A percentile compares a stretch with the other conserved stretches of the same genome.
These are phyloP conservation scores for Lepidopterella palustris DNA, from an alignment of 495 filamentous ascomycete species.

Conservation along the genomic window DNA sequence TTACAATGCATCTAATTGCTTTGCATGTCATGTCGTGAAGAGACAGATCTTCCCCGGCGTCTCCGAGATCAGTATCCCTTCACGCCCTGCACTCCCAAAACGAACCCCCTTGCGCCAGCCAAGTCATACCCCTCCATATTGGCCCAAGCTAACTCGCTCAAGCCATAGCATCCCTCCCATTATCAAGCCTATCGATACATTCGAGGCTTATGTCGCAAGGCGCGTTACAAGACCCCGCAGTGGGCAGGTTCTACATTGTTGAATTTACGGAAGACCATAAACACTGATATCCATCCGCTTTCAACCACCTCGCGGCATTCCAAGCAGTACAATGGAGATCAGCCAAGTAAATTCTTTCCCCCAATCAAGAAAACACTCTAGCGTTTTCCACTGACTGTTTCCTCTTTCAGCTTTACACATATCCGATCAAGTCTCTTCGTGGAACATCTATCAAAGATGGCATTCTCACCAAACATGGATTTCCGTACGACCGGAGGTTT, in stretches of 20 bases:
- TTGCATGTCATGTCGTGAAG: no score
- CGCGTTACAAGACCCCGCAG: neutral
- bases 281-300: neutral
- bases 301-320: neutral
- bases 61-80: neutral
- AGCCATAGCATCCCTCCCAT: neutral
- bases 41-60: no score
- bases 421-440: conserved; percentile 83
- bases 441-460: conserved; percentile 52
- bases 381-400: neutral
- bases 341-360: conserved; percentile 39
- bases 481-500: conserved; percentile 59
- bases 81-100: neutral
- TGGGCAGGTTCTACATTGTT: neutral
- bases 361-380: neutral
- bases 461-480: conserved; percentile 56
- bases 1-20: no score
- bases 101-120: neutral
- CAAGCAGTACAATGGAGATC: conserved; percentile 34
- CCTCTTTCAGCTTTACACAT: conserved; percentile 62
- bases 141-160: neutral
- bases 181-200: neutral
- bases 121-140: neutral
- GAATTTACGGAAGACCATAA: neutral
- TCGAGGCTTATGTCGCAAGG: neutral